Evolutionary conservation across 352 stramenopile species (phyloP), one percentile per base, ranked within the genome.

Genomic region (Plasmopara viticola): DNA sequence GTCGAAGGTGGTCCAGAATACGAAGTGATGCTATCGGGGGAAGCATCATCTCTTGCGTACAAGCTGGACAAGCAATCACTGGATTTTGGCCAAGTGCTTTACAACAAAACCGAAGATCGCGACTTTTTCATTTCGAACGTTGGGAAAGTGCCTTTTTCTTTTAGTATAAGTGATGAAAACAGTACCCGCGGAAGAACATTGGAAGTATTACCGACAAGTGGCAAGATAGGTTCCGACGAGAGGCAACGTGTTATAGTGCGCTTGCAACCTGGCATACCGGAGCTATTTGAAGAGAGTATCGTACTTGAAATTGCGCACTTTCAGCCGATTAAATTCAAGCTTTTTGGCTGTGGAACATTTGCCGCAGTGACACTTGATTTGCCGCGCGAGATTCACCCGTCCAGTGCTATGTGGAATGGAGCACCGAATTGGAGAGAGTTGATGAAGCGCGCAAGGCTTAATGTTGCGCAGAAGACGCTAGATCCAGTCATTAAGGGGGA

Each of bases 1-100:
- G 94, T 98, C 4, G 84, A 95, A 51, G 94, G 94, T 30, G 94
- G 94, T 0, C 94, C 94, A 0, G 90, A 97, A 48, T 98, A 98
- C 43, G 85, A 95, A 49, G 64, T 98, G 8, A 72, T 68, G 15
- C 59, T 98, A 6, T 56, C 64, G 9, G 94, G 92, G 6, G 93
- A 98, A 60, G 91, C 92, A 10, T 97, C 88, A 12, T 95, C 87
- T 43, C 66, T 98, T 2, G 82, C 87, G 6, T 98, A 95, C 68
- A 78, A 78, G 20, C 68, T 98, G 30, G 92, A 98, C 60, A 92
- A 89, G 41, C 70, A 84, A 29, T 83, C 66, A 8, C 64, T 98
- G 10, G 94, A 98, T 60, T 98, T 98, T 72, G 94, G 94, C 0
- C 74, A 90, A 28, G 73, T 98, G 4, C 55, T 97, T n/a, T 95